Evolutionary conservation across 2,329 filamentous ascomycete species (phyloP), one percentile per base, ranked within the genome.

Genomic region (Colletotrichum truncatum): DNA sequence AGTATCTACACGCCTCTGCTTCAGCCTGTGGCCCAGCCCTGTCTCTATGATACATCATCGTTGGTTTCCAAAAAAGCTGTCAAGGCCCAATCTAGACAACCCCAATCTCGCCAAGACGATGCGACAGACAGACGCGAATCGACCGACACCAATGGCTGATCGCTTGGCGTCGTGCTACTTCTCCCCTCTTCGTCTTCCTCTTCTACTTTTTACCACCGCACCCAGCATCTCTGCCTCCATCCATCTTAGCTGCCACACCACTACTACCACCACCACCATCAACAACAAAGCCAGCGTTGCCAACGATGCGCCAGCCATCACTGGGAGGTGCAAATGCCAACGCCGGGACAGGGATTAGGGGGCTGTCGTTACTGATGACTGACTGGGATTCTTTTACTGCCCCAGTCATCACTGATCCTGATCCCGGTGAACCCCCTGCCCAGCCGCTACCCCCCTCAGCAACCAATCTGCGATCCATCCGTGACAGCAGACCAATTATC

Each of bases 391-490:
- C 34, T 30, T 26, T 34, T 54, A 34, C 46, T 45, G 23, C 38
- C 38, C 26, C 45, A 30, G 39, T 38, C 30, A 23, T 28, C 41
- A 61, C 26, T 61, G 49, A 55, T 54, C 46, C 34, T 53, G 48
- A 65, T 45, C 57, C 56, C 38, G 28, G 41, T 10, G 34, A 43
- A 21, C 45, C 62, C 60, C 62, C 45, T 60, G 62, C 55, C 65
- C 55, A 61, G 43, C 62, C 54, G 49, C 61, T 38, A 49, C 16
- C 62, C 57, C 57, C 56, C 58, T 55, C 59, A 18, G 45, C 66
- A 52, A 58, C 55, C 67, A 69, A 68, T 64, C 64, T 67, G 64
- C 69, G 69, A 71, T 70, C 68, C 68, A 67, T 59, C 65, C 63
- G 46, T 66, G 59, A 66, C 56, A 66, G 56, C 65, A 39, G 53